These are phyloP conservation scores for cucumber (Cucumis sativus) DNA, from an alignment of 306 rosid genomes.

Conservation along the genomic window DNA sequence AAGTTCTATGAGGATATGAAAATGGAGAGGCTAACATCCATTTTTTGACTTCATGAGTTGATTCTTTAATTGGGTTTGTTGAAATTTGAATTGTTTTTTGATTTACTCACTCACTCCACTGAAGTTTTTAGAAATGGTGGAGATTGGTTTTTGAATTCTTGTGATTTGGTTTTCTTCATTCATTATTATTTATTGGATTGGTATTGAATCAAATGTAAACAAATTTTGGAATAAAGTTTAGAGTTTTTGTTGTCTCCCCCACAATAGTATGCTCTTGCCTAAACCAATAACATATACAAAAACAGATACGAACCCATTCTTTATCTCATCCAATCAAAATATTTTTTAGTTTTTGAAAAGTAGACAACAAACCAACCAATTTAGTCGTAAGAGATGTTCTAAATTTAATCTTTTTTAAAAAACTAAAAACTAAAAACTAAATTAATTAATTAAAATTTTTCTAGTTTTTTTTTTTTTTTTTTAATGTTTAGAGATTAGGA, in stretches of 20 bases:
- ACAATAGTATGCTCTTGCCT: no score
- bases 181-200: not conserved
- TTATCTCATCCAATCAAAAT: no score
- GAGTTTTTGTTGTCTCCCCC: not conserved
- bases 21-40: slow-evolving; percentile 38
- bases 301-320: no score
- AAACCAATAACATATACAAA: no score
- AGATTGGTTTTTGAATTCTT: not conserved
- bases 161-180: not conserved
- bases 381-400: no score
- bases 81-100: not conserved
- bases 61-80: not conserved
- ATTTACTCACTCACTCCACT: slow-evolving; percentile 9
- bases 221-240: not conserved
- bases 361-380: no score
- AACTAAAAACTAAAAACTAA: no score
- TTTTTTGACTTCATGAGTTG: not conserved
- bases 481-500: no score
- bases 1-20: slow-evolving; percentile 50
- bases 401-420: no score
- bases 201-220: not conserved
- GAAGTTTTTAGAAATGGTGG: slow-evolving; percentile 19
- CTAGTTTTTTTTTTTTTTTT: no score
- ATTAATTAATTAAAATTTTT: no score
- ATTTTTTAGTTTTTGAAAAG: no score